Conservation (phyloP, 768 basidiomycete genomes). For the Russula emetica region DNA sequence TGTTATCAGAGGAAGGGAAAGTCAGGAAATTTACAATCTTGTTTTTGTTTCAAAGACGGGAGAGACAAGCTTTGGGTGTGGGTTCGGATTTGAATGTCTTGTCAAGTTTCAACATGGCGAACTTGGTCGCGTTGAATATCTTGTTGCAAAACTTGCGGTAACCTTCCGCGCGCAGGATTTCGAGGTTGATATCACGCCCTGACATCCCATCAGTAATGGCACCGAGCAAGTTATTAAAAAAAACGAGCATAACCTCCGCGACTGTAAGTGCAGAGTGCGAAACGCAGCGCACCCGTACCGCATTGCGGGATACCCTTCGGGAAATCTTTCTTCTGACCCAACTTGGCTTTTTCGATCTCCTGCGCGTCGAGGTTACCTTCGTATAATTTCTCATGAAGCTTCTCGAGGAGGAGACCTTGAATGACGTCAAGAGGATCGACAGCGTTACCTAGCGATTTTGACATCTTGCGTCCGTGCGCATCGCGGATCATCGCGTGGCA, state of each 20-base stretch:
- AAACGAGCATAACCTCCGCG: conserved; percentile 58
- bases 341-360: conserved; percentile 85
- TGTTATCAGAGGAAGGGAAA: neutral
- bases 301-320: conserved; percentile 99
- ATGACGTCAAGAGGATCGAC: conserved; percentile 97
- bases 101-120: conserved; percentile 97
- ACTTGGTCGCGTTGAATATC: conserved; percentile 98
- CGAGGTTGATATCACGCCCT: conserved; percentile 97
- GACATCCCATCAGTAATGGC: neutral
- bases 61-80: conserved; percentile 54
- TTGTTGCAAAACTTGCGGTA: conserved; percentile 99
- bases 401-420: conserved; percentile 72
- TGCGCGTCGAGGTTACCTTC: conserved; percentile 92
- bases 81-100: conserved; percentile 73
- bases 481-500: conserved; percentile 99
- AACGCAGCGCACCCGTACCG: conserved; percentile 92
- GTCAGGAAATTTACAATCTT: conserved; percentile 8
- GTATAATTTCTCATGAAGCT: conserved; percentile 76
- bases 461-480: conserved; percentile 98
- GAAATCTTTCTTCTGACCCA: conserved; percentile 98
- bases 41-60: neutral
- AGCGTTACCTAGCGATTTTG: conserved; percentile 95
- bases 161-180: conserved; percentile 92
- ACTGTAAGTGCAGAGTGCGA: conserved; percentile 93
- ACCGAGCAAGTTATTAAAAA: neutral